Conservation (phyloP, 768 basidiomycete genomes). For the Naganishia friedmannii region DNA sequence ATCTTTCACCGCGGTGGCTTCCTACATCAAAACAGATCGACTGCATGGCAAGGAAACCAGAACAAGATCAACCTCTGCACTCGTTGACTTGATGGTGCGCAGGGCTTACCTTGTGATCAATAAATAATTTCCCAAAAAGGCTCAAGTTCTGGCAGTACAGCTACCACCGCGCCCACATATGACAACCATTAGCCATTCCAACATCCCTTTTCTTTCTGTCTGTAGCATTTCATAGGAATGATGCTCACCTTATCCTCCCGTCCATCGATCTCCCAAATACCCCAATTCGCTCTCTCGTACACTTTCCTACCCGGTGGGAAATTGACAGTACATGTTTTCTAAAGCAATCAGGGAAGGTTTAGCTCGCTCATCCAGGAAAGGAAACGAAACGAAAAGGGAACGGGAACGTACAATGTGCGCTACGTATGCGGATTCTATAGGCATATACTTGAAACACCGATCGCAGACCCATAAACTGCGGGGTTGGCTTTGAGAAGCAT, state of each 20-base stretch:
- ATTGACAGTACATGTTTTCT: slow-evolving; percentile 67
- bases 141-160: slow-evolving; percentile 94
- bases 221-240: neutral
- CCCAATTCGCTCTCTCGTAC: slow-evolving; percentile 81
- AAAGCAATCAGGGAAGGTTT: neutral
- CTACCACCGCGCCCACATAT: slow-evolving; percentile 53
- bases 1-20: neutral
- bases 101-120: slow-evolving; percentile 80
- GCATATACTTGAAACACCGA: slow-evolving; percentile 95
- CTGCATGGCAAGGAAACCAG: slow-evolving; percentile 2
- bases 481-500: too few relatives aligned
- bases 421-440: slow-evolving; percentile 64
- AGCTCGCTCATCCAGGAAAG: too few relatives aligned
- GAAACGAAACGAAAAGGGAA: slow-evolving; percentile 11
- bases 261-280: slow-evolving; percentile 95
- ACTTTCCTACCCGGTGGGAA: slow-evolving; percentile 86
- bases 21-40: slow-evolving; percentile 33
- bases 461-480: slow-evolving; percentile 73
- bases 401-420: slow-evolving; percentile 60
- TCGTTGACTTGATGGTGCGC: neutral
- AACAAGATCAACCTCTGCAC: neutral
- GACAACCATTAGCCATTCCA: neutral
- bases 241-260: slow-evolving; percentile 54
- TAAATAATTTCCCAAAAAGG: slow-evolving; percentile 96
- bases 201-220: too few relatives aligned